These are phyloP conservation scores for Panicum hallii DNA, from an alignment of 202 grass and related monocot species.

Conservation along the genomic window DNA sequence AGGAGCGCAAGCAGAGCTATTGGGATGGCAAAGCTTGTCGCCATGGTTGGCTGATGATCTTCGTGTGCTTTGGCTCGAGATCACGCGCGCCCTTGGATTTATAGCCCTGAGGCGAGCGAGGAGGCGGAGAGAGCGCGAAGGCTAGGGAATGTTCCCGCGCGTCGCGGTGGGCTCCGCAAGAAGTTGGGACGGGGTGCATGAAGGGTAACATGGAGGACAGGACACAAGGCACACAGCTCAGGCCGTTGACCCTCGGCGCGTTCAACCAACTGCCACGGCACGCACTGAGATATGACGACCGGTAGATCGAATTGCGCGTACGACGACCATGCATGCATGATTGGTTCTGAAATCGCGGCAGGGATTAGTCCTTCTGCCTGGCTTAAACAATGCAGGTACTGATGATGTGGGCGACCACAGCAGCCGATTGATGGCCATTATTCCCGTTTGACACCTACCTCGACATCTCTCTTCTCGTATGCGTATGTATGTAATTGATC, in stretches of 20 bases:
- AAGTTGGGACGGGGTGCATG: too few relatives aligned
- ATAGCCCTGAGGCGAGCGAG: not conserved
- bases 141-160: slow-evolving; percentile 17
- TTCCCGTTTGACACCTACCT: not conserved
- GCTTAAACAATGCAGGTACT: too few relatives aligned
- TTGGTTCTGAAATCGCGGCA: not conserved
- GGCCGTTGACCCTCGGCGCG: not conserved
- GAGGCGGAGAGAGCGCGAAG: not conserved
- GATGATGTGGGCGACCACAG: not conserved
- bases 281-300: not conserved
- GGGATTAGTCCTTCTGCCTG: not conserved
- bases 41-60: slow-evolving; percentile 18
- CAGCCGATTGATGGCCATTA: not conserved
- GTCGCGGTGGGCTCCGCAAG: too few relatives aligned
- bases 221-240: slow-evolving; percentile 17
- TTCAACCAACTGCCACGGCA: not conserved
- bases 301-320: not conserved
- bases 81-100: not conserved
- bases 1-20: slow-evolving; percentile 3
- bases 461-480: not conserved
- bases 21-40: not conserved
- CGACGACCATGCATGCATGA: not conserved
- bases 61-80: not conserved
- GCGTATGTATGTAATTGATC: not conserved
- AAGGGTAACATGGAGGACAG: slow-evolving; percentile 10